Evolutionary conservation across 78 protist genomes (phyloP).

Genomic region (Reticulomyxa filosa): DNA sequence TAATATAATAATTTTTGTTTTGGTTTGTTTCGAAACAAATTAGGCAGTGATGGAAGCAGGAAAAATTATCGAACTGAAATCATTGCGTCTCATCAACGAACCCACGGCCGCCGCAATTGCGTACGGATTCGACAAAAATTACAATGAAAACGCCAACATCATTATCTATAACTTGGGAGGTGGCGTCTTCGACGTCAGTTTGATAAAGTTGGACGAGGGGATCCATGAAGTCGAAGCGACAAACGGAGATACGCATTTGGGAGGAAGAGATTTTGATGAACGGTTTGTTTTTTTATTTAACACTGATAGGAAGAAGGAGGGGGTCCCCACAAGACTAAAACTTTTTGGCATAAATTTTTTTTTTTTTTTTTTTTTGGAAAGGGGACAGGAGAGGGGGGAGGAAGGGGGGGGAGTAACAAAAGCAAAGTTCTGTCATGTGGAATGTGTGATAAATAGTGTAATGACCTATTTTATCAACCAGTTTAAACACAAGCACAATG

Average conservation of each 20-base stretch:
- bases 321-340: too few relatives aligned
- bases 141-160: slow-evolving; percentile 35
- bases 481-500: slow-evolving; percentile 25
- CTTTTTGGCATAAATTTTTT: too few relatives aligned
- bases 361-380: too few relatives aligned
- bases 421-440: too few relatives aligned
- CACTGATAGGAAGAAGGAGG: too few relatives aligned
- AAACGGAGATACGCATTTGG: slow-evolving; percentile 38
- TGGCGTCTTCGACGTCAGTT: slow-evolving; percentile 48
- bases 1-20: too few relatives aligned
- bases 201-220: slow-evolving; percentile 26
- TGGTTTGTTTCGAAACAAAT: neutral
- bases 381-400: too few relatives aligned
- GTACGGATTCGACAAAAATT: slow-evolving; percentile 16
- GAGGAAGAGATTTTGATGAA: slow-evolving; percentile 88
- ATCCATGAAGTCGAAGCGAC: slow-evolving; percentile 37
- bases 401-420: too few relatives aligned
- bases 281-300: too few relatives aligned
- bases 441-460: too few relatives aligned
- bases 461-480: too few relatives aligned
- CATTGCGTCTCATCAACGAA: slow-evolving; percentile 29
- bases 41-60: slow-evolving; percentile 90
- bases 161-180: slow-evolving; percentile 59
- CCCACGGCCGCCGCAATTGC: slow-evolving; percentile 27
- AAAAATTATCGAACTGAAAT: slow-evolving; percentile 47